These are phyloP conservation scores for Circinella minor DNA, from an alignment of 371 early-diverging fungal species.

Conservation along the genomic window DNA sequence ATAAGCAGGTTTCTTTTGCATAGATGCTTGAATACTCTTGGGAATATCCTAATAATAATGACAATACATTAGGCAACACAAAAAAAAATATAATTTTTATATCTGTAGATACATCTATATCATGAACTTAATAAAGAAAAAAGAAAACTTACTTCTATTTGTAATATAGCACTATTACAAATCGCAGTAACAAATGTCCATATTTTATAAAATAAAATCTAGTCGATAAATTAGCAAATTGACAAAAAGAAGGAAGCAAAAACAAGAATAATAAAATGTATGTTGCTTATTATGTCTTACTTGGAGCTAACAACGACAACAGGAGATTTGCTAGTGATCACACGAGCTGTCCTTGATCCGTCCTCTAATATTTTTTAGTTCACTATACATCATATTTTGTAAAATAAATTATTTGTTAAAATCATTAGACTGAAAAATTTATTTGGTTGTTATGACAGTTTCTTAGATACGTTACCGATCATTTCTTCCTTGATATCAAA, in stretches of 20 bases:
- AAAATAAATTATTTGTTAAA: too few relatives aligned
- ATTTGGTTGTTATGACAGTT: neutral
- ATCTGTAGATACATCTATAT: neutral
- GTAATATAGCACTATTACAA: conserved; percentile 87
- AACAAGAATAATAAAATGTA: neutral
- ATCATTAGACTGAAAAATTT: too few relatives aligned
- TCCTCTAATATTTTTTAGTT: conserved; percentile 36
- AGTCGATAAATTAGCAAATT: neutral
- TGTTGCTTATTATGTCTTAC: conserved; percentile 48
- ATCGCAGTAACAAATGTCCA: conserved; percentile 80
- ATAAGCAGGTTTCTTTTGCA: conserved; percentile 59
- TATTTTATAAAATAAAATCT: neutral
- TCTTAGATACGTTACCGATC: conserved; percentile 29
- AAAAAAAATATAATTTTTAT: too few relatives aligned
- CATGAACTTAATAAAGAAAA: neutral
- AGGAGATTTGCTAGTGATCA: conserved; percentile 92
- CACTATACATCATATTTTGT: too few relatives aligned
- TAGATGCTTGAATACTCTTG: conserved; percentile 54
- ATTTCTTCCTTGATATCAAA: conserved; percentile 58
- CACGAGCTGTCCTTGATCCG: conserved; percentile 72
- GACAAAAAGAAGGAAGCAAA: too few relatives aligned
- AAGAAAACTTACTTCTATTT: conserved; percentile 58
- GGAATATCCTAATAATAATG: conserved; percentile 55
- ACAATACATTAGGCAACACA: too few relatives aligned
- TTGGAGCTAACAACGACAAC: conserved; percentile 89